Base-by-base conservation (phyloP, 176 grass and related monocot species). In the Thalia dealbata region DNA sequence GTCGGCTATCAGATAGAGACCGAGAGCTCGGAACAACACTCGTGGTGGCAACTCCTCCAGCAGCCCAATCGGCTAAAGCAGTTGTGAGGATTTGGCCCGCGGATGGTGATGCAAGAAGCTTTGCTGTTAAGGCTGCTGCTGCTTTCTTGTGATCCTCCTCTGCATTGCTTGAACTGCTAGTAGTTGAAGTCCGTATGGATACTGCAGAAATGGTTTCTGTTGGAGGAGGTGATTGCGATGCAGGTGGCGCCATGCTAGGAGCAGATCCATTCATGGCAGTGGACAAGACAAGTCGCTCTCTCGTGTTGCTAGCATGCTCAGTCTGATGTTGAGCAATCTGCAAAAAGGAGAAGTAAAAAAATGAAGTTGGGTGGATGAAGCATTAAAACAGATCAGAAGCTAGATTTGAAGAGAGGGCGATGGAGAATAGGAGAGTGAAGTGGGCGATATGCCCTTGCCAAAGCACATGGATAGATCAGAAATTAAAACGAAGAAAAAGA, bases 111-210 rank as follows among this genome's bases (percentile, higher is more conserved):
- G 95, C 91, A 52, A 83, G 81, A 73, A 99, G 81, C 77, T 91
- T 99, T 55, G 86, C 95, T 28, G 87, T 90, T 67, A 99, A 82
- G 56, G 87, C 95, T 80, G 95, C 95, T 35, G 95, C 95, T 18
- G 87, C 81, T 69, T 80, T 93, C 70, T 88, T 99, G 63, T 86
- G 73, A 52, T 99, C 87, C 21, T 85, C 82, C 69, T 74, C 78
- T 56, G 72, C 77, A 6, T 60, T 76, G 81, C 44, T 82, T 46
- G 69, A 71, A 41, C 77, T 67, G 55, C 61, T 28, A 3, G 72
- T 75, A 75, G 63, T 21, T 46, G 84, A 82, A 56, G 79, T 85
- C 65, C 74, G 78, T 50, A 70, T 35, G 11, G 73, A 24, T 80
- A 35, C 15, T 42, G 28, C 41, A 21, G 66, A 16, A 67, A 55